Base-by-base conservation (phyloP, 2,329 filamentous ascomycete genomes). In the Colletotrichum sansevieriae region DNA sequence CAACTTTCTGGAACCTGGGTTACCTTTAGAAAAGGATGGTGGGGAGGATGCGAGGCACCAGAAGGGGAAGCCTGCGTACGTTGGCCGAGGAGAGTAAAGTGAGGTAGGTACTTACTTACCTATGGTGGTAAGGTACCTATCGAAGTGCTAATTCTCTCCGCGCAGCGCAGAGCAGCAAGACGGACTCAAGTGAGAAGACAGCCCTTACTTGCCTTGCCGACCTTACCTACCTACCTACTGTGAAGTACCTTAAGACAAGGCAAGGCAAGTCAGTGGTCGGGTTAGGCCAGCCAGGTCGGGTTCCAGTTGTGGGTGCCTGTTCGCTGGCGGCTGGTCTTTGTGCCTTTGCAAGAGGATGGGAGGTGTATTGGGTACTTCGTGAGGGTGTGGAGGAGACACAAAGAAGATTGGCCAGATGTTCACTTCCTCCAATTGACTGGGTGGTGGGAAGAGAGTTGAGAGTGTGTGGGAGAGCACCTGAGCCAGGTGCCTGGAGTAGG, bases 201-300 rank as follows among this genome's bases (percentile, higher is more conserved):
- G 29, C 2, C 22, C 22, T 22, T 22, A 22, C 22, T 4, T 22
- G 22, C 22, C 22, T 22, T 22, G 18, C 18, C 18, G 18, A 20
- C 12, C 29, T n/a, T 20, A 65, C 37, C 47, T 52, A 46, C 39
- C 39, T 41, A 41, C 39, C 39, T 41, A 18, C 18, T 18, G 18
- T 18, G 18, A 18, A 18, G 18, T 15, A 46, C 43, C 13, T 6
- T 29, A 29, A 13, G 25, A n/a, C 49, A 52, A 52, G n/a, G 49
- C 10, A 52, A 33, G 49, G 7, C 49, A 52, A 25, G 12, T 13
- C 47, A 52, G 37, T 39, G 13, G 58, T 62, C 33, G 33, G 63
- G 49, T 22, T 41, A 49, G 63, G 63, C 52, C 59, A 58, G 64
- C 35, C 44, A 67, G 46, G 33, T 49, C 49, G 20, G 65, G 51